phyloP scores from a whole-genome alignment of 2,329 filamentous ascomycete species.

The Epichloe coenophiala region DNA sequence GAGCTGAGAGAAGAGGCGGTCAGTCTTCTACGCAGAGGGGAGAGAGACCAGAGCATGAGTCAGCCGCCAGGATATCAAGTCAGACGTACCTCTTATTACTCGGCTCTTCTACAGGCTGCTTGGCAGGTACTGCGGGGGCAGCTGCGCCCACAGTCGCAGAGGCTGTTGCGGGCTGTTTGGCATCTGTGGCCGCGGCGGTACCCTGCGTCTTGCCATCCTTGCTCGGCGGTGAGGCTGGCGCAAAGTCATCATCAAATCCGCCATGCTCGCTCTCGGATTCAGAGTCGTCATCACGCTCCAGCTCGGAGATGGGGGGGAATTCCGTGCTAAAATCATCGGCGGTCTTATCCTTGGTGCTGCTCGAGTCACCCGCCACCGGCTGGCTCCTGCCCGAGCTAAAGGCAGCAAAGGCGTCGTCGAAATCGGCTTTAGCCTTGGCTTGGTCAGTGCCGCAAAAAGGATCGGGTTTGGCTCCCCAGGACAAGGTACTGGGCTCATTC shows the following conservation, averaged over 20 bases:
- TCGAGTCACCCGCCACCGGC: conserved; percentile 28
- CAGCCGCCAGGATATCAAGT: not conserved
- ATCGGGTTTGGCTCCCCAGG: conserved; percentile 20
- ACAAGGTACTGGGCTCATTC: conserved; percentile 5
- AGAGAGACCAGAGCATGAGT: too few relatives aligned
- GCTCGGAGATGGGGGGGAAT: conserved; percentile 85
- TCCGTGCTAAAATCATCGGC: conserved; percentile 53
- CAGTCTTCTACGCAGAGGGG: not conserved
- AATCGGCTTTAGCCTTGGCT: conserved; percentile 61
- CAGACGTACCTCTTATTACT: conserved; percentile 14
- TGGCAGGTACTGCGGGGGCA: conserved; percentile 12
- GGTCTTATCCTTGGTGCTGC: conserved; percentile 24
- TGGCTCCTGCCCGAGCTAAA: conserved; percentile 43
- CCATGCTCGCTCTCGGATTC: conserved; percentile 66
- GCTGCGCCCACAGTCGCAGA: not conserved
- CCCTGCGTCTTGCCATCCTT: conserved; percentile 16
- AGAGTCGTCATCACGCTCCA: conserved; percentile 71
- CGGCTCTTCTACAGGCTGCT: conserved; percentile 12
- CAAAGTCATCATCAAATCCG: conserved; percentile 90
- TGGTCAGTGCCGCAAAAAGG: conserved; percentile 41
- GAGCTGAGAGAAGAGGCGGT: conserved; percentile 7
- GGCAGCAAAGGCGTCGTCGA: conserved; percentile 72
- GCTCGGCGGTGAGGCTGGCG: conserved; percentile 41
- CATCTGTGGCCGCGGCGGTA: not conserved
- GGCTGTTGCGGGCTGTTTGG: conserved; percentile 1